Percentiles rank a stretch among this genome's conserved stretches.
Conservation (phyloP, 352 stramenopile species). For the Pythium insidiosum region DNA sequence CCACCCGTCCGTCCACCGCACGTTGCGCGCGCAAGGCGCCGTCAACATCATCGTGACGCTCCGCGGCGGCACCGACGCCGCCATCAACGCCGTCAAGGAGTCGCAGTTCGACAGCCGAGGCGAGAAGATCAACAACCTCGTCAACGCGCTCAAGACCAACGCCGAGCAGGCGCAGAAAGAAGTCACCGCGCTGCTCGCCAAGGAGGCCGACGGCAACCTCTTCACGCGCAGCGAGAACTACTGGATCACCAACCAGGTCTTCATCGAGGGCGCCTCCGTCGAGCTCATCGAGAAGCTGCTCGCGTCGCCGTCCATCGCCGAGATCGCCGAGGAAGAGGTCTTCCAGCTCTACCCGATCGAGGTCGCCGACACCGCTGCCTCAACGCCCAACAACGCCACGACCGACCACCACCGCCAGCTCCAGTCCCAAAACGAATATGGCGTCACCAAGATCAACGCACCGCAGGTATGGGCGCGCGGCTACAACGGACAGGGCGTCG, state of each 20-base stretch:
- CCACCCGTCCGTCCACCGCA: slow-evolving; percentile 17
- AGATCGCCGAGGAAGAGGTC: background rate
- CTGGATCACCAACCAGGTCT: slow-evolving; percentile 21
- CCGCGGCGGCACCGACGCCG: slow-evolving; percentile 6
- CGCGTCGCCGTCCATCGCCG: background rate
- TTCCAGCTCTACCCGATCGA: background rate
- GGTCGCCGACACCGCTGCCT: background rate
- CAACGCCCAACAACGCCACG: no score
- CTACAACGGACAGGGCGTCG: slow-evolving; percentile 14
- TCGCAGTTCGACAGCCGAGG: slow-evolving; percentile 6
- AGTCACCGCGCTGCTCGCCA: slow-evolving; percentile 1
- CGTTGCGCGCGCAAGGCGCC: slow-evolving; percentile 12
- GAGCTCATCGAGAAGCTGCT: slow-evolving; percentile 8
- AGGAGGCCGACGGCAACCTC: slow-evolving; percentile 3
- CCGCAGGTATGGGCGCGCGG: slow-evolving; percentile 15
- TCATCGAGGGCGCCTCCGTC: slow-evolving; percentile 7
- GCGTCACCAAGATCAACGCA: slow-evolving; percentile 8
- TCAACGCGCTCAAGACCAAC: slow-evolving; percentile 5
- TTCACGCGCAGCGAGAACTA: slow-evolving; percentile 5
- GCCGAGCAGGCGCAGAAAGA: slow-evolving; percentile 4
- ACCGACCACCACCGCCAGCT: background rate
- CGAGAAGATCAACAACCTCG: slow-evolving; percentile 8
- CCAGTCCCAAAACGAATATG: slow-evolving; percentile 7
- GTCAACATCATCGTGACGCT: slow-evolving; percentile 26
- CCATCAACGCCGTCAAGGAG: slow-evolving; percentile 10